Conservation (phyloP, 2,329 filamentous ascomycete genomes). For the Verticillium nonalfalfae region DNA sequence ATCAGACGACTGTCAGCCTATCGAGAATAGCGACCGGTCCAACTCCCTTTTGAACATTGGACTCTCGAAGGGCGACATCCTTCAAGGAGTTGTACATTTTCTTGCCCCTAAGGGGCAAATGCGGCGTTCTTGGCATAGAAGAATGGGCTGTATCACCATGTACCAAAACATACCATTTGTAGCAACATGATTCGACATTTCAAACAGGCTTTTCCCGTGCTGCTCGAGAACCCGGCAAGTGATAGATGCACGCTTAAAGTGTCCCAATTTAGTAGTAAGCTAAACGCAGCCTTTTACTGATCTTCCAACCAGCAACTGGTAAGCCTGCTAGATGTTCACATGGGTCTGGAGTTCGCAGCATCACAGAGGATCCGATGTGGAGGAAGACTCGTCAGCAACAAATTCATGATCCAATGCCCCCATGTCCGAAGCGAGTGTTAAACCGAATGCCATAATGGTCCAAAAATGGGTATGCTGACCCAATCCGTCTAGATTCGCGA, state of each 20-base stretch:
- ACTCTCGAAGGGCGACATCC: background rate
- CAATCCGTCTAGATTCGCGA: background rate
- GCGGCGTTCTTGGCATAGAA: background rate
- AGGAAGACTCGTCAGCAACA: background rate
- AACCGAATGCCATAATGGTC: background rate
- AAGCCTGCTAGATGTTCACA: too few species aligned
- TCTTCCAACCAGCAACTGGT: too few species aligned
- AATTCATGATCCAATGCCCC: background rate
- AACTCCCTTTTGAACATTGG: background rate
- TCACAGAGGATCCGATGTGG: too few species aligned
- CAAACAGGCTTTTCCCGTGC: background rate
- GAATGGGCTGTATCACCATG: background rate
- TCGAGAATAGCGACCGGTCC: background rate
- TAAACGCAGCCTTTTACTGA: too few species aligned
- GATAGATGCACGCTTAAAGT: background rate
- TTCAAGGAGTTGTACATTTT: background rate
- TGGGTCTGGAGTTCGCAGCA: too few species aligned
- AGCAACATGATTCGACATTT: background rate
- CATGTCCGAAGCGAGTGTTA: background rate
- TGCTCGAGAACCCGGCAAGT: background rate
- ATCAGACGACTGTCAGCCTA: too few species aligned
- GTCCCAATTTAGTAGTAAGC: too few species aligned
- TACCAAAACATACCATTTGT: background rate
- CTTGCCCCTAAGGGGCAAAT: background rate
- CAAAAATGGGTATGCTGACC: background rate